These are phyloP conservation scores for Xylariaceae sp. DNA, from an alignment of 2,329 filamentous ascomycete species.

Conservation along the genomic window DNA sequence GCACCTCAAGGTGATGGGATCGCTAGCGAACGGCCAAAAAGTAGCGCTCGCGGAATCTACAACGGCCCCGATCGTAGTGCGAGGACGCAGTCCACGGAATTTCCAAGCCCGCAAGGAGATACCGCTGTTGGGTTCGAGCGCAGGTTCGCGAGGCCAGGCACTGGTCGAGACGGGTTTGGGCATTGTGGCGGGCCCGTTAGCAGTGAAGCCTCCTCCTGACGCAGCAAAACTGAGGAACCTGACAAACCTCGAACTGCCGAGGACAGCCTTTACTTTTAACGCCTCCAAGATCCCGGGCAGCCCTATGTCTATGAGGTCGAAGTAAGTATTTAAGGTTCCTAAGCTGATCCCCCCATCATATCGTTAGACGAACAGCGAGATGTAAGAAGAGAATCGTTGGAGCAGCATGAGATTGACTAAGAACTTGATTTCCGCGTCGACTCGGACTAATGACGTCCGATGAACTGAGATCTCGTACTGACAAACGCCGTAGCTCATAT, in stretches of 20 bases:
- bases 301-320: constrained; percentile 54
- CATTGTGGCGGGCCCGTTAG: constrained; percentile 55
- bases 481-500: constrained; percentile 46
- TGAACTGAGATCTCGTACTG: constrained; percentile 19
- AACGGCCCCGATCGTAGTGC: constrained; percentile 88
- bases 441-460: neutral
- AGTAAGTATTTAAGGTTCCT: constrained; percentile 41
- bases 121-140: constrained; percentile 73
- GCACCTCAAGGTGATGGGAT: constrained; percentile 79
- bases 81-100: constrained; percentile 87
- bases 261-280: constrained; percentile 56
- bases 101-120: constrained; percentile 94
- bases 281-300: constrained; percentile 52
- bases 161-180: constrained; percentile 60
- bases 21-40: constrained; percentile 77
- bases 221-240: constrained; percentile 49
- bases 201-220: constrained; percentile 44
- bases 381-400: too few relatives aligned
- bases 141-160: constrained; percentile 73
- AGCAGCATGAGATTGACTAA: too few relatives aligned
- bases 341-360: neutral
- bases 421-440: too few relatives aligned
- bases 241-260: constrained; percentile 50
- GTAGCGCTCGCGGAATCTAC: constrained; percentile 77
- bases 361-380: neutral